Evolutionary conservation across 140 eudicot species (phyloP).

Genomic region (Stevia rebaudiana): DNA sequence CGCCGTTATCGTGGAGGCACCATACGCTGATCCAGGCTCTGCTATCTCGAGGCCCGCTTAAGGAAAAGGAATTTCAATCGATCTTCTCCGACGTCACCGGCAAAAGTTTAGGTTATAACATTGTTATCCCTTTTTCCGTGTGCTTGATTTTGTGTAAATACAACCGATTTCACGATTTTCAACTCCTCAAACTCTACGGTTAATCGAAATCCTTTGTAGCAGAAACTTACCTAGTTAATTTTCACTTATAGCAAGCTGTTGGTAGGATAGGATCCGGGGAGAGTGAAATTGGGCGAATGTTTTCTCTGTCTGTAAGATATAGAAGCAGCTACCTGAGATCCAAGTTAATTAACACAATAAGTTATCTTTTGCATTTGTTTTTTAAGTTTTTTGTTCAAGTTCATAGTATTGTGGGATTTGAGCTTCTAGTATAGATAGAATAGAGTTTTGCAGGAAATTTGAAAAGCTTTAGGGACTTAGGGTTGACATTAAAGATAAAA

Average conservation of each 20-base stretch:
- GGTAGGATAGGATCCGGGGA: too few species aligned
- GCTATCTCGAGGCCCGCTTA: constrained; percentile 73
- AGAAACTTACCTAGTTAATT: too few species aligned
- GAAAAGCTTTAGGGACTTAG: not conserved
- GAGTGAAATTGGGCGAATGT: too few species aligned
- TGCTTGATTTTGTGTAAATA: not conserved
- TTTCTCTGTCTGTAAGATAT: too few species aligned
- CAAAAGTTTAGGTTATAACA: constrained; percentile 38
- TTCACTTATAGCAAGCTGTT: too few species aligned
- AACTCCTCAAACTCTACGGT: not conserved
- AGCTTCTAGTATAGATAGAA: not conserved
- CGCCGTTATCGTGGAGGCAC: constrained; percentile 59
- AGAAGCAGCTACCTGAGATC: too few species aligned
- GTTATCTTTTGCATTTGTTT: not conserved
- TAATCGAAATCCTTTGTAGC: not conserved
- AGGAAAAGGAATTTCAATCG: constrained; percentile 45
- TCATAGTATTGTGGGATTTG: not conserved
- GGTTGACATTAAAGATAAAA: not conserved
- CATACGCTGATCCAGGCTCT: constrained; percentile 73
- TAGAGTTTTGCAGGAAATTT: not conserved
- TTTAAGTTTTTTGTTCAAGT: not conserved
- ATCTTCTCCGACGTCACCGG: constrained; percentile 58
- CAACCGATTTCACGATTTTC: not conserved
- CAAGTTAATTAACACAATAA: not conserved
- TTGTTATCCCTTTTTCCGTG: not conserved